These are phyloP conservation scores for Prunus mume DNA, from an alignment of 306 rosid genomes.

Conservation along the genomic window DNA sequence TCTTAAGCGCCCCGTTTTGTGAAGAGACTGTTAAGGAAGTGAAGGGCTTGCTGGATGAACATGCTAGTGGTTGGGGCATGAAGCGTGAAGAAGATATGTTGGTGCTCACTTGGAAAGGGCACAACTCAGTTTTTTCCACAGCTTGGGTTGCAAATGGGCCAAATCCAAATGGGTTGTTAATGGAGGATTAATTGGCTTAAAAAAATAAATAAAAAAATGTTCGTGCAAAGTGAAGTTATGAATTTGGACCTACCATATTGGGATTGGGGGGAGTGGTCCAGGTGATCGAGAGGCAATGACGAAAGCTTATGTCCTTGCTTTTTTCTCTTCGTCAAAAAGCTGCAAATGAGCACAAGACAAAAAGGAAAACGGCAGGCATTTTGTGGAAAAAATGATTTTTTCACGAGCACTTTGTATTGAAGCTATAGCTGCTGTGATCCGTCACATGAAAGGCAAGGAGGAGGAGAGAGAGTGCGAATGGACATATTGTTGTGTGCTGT, in stretches of 20 bases:
- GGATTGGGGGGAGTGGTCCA: slow-evolving; percentile 30
- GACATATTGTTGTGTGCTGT: slow-evolving; percentile 18
- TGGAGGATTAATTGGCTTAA: slow-evolving; percentile 30
- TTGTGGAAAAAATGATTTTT: slow-evolving; percentile 18
- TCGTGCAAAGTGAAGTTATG: neutral
- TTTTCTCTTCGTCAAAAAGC: slow-evolving; percentile 32
- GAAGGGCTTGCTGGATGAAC: slow-evolving; percentile 78
- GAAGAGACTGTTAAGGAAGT: slow-evolving; percentile 70
- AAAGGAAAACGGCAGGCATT: slow-evolving; percentile 37
- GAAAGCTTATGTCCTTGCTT: neutral
- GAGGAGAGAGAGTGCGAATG: neutral
- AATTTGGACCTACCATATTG: slow-evolving; percentile 18
- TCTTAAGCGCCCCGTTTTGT: slow-evolving; percentile 46
- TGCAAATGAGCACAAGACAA: slow-evolving; percentile 32
- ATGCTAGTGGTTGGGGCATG: slow-evolving; percentile 99
- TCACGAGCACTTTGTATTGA: slow-evolving; percentile 26
- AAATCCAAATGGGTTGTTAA: slow-evolving; percentile 13
- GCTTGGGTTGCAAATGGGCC: slow-evolving; percentile 62
- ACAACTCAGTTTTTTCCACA: slow-evolving; percentile 79
- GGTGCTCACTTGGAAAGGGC: slow-evolving; percentile 96
- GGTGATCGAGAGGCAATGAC: slow-evolving; percentile 11
- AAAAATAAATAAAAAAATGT: neutral
- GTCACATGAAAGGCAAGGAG: slow-evolving; percentile 39
- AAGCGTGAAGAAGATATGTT: slow-evolving; percentile 80
- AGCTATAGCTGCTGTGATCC: slow-evolving; percentile 3